Percentiles rank a stretch among this genome's conserved stretches.
phyloP scores from a whole-genome alignment of 2,329 filamentous ascomycete species.

The Nemania diffusa region DNA sequence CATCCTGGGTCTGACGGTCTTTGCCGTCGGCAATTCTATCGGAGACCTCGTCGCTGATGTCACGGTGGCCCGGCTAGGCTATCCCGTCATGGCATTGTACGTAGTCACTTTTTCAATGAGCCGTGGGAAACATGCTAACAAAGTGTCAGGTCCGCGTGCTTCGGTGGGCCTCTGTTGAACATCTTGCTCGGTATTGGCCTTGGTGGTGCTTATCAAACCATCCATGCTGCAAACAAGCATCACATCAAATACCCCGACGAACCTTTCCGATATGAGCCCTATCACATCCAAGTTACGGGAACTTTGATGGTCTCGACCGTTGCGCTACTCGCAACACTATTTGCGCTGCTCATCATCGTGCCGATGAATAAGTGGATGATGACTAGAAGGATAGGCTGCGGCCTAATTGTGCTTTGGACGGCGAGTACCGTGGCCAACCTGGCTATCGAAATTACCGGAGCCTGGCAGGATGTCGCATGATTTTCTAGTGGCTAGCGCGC shows the following conservation, averaged over 20 bases:
- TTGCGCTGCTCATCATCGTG: slow-evolving; percentile 81
- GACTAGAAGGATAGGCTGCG: slow-evolving; percentile 83
- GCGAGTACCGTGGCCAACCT: slow-evolving; percentile 85
- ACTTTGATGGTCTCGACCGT: slow-evolving; percentile 86
- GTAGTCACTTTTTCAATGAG: slow-evolving; percentile 45
- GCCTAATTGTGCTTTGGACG: slow-evolving; percentile 81
- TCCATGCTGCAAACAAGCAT: slow-evolving; percentile 72
- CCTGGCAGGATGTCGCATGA: slow-evolving; percentile 55
- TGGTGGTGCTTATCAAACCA: slow-evolving; percentile 87
- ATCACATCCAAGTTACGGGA: slow-evolving; percentile 83
- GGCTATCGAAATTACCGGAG: slow-evolving; percentile 76
- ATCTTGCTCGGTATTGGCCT: slow-evolving; percentile 95
- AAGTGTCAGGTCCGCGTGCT: slow-evolving; percentile 77
- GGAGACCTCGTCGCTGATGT: slow-evolving; percentile 95
- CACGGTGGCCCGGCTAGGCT: slow-evolving; percentile 91
- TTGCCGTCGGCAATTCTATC: slow-evolving; percentile 94
- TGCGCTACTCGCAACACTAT: slow-evolving; percentile 83
- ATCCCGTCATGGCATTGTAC: slow-evolving; percentile 91
- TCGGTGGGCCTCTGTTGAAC: slow-evolving; percentile 98
- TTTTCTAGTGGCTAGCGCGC: slow-evolving; percentile 11
- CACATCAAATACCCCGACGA: slow-evolving; percentile 74
- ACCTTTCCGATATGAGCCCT: slow-evolving; percentile 76
- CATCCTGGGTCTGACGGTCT: slow-evolving; percentile 92
- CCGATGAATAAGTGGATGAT: slow-evolving; percentile 89
- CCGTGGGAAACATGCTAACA: slow-evolving; percentile 33